A percentile compares a stretch with the other conserved stretches of the same genome.
Conservation (phyloP, 2,329 filamentous ascomycete genomes). For the Biscogniauxia marginata region DNA sequence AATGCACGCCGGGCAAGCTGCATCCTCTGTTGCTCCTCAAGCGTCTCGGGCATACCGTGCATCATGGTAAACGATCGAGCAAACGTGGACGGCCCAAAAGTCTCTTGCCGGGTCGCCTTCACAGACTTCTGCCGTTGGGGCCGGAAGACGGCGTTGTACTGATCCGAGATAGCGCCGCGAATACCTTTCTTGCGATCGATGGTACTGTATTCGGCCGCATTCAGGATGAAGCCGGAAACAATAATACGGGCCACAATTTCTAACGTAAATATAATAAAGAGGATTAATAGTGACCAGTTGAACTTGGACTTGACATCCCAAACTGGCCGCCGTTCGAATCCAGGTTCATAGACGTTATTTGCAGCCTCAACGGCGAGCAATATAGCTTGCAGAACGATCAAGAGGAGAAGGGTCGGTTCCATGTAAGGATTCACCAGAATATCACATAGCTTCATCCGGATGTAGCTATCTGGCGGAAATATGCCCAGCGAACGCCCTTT, state of each 20-base stretch:
- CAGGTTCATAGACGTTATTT: constrained; percentile 63
- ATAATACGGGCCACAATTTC: constrained; percentile 82
- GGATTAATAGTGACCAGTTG: constrained; percentile 76
- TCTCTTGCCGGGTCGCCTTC: constrained; percentile 48
- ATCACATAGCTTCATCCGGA: constrained; percentile 76
- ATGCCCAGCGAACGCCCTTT: constrained; percentile 83
- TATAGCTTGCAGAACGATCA: constrained; percentile 86
- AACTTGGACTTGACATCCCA: constrained; percentile 67
- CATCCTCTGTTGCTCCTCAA: constrained; percentile 75
- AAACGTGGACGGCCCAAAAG: constrained; percentile 61
- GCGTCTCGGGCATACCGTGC: constrained; percentile 61
- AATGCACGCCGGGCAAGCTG: constrained; percentile 90
- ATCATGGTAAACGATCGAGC: constrained; percentile 77
- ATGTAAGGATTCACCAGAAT: constrained; percentile 81
- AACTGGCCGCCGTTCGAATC: constrained; percentile 55
- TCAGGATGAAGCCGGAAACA: constrained; percentile 90
- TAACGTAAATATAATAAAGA: constrained; percentile 88
- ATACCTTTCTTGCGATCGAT: constrained; percentile 77
- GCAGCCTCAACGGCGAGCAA: constrained; percentile 84
- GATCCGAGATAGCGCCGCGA: constrained; percentile 70
- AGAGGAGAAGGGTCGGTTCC: constrained; percentile 79
- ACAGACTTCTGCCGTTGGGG: constrained; percentile 72
- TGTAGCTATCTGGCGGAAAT: constrained; percentile 72
- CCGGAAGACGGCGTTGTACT: constrained; percentile 77
- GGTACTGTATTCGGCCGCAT: constrained; percentile 88